These are phyloP conservation scores for Aureobasidium sp. DNA, from an alignment of 2,329 filamentous ascomycete species.

Conservation along the genomic window DNA sequence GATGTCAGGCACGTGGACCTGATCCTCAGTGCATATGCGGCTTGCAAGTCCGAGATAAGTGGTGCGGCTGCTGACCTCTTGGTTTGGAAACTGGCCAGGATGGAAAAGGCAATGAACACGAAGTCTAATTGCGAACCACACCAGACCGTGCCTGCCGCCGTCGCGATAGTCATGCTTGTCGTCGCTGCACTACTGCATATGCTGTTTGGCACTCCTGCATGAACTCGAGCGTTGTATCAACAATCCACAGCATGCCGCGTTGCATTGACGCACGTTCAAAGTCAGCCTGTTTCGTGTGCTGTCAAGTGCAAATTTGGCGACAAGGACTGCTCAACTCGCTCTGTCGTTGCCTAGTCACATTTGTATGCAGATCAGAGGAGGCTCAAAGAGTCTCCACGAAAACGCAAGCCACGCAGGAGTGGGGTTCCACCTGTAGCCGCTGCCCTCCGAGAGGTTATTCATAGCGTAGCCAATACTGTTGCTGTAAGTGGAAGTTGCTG, in stretches of 20 bases:
- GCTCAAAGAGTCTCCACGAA: neutral
- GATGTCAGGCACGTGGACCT: constrained; percentile 5
- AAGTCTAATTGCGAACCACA: neutral
- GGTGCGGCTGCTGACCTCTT: neutral
- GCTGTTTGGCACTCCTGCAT: neutral
- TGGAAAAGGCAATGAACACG: neutral
- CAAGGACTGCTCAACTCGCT: neutral
- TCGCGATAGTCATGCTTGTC: neutral
- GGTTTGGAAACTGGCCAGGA: neutral
- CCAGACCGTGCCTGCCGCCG: neutral
- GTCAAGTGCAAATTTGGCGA: neutral
- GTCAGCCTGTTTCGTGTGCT: neutral
- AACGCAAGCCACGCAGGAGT: constrained; percentile 1
- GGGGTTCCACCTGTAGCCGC: neutral
- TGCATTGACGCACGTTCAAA: neutral
- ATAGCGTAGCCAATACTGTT: neutral
- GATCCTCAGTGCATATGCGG: constrained; percentile 10
- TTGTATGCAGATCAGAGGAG: neutral
- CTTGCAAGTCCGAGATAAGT: neutral
- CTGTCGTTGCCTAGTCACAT: constrained; percentile 5
- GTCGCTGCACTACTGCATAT: constrained; percentile 1
- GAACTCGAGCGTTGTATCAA: neutral
- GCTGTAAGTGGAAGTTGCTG: neutral
- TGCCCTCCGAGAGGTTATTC: constrained; percentile 5
- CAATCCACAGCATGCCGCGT: neutral